Evolutionary conservation across 2,329 filamentous ascomycete genomes (phyloP), one percentile per base, ranked within the genome.

Genomic region (Cytospora piceae): DNA sequence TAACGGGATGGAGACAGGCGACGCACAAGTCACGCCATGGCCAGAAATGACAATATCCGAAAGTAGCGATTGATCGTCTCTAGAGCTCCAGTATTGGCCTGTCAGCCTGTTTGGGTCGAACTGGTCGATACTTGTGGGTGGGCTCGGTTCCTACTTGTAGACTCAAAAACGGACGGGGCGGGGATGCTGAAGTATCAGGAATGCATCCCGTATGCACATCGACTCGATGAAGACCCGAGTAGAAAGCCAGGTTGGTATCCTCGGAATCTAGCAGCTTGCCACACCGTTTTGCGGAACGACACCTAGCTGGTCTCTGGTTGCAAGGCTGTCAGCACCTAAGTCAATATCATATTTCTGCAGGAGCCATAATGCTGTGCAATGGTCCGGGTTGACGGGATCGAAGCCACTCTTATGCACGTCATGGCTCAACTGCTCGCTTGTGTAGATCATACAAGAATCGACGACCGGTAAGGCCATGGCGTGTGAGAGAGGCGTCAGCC

Each of bases 1-100:
- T 39, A 42, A 46, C 49, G 49, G 22, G 29, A 52, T 61, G 52
- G 52, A 17, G 61, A 57, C 65, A 64, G 42, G 42, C 61, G 61
- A 67, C 42, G 57, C 31, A 57, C 54, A 42, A 37, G 63, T 61
- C 65, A 64, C 51, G 65, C 53, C 57, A 64, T 34, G 59, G 32
- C 29, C 46, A 54, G 32, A 24, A 20, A 22, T 61, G 52, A 49
- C 52, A 61, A 53, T 52, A 27, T 61, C 31, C 63, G 39, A 55
- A 31, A 39, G 22, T 27, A 63, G 29, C 22, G 42, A 24, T 11
- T 52, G 53, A 52, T 57, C 53, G 49, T 17, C 29, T 42, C 22
- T 39, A 20, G 42, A 32, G 61, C 31, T n/a, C 22, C 54, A 31
- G 24, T 11, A 42, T 32, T 20, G 22, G 22, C 29, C n/a, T 46